Conservation (phyloP, 495 filamentous ascomycete species). For the Extremus antarcticus region DNA sequence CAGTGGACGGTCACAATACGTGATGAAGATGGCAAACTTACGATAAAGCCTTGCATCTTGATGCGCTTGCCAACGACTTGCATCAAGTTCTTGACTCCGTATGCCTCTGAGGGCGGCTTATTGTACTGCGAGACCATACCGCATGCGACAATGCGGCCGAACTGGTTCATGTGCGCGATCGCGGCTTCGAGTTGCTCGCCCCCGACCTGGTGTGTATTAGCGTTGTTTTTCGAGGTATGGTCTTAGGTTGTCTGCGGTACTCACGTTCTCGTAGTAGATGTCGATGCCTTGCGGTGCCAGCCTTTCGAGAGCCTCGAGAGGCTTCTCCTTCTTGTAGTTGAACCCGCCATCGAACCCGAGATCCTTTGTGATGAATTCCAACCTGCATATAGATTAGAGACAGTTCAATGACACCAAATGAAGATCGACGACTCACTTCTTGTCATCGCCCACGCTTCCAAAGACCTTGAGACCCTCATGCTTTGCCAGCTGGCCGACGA, state of each 20-base stretch:
- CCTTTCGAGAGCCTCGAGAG: slow-evolving; percentile 56
- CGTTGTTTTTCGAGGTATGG: too few species aligned
- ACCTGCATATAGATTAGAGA: neutral
- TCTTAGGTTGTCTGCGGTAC: neutral
- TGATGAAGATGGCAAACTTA: neutral
- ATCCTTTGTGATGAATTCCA: slow-evolving; percentile 40
- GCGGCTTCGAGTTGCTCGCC: slow-evolving; percentile 74
- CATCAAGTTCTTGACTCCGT: slow-evolving; percentile 59
- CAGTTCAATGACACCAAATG: neutral
- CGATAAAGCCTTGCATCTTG: slow-evolving; percentile 66
- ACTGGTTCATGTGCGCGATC: slow-evolving; percentile 56
- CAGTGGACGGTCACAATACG: neutral
- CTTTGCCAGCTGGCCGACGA: slow-evolving; percentile 80
- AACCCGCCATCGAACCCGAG: slow-evolving; percentile 43
- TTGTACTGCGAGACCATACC: slow-evolving; percentile 78
- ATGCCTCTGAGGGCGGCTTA: slow-evolving; percentile 40
- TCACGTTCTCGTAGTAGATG: slow-evolving; percentile 91
- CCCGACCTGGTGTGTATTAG: slow-evolving; percentile 51
- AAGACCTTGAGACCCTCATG: slow-evolving; percentile 78
- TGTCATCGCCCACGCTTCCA: slow-evolving; percentile 50
- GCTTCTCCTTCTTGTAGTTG: slow-evolving; percentile 60
- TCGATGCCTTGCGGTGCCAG: slow-evolving; percentile 77
- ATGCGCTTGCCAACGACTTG: slow-evolving; percentile 45
- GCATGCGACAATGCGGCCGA: slow-evolving; percentile 59
- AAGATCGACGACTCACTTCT: slow-evolving; percentile 26